Percentiles rank a stretch among this genome's conserved stretches.
Evolutionary conservation across 176 grass and related monocot species (phyloP).

Genomic region (Aegilops umbellulata): DNA sequence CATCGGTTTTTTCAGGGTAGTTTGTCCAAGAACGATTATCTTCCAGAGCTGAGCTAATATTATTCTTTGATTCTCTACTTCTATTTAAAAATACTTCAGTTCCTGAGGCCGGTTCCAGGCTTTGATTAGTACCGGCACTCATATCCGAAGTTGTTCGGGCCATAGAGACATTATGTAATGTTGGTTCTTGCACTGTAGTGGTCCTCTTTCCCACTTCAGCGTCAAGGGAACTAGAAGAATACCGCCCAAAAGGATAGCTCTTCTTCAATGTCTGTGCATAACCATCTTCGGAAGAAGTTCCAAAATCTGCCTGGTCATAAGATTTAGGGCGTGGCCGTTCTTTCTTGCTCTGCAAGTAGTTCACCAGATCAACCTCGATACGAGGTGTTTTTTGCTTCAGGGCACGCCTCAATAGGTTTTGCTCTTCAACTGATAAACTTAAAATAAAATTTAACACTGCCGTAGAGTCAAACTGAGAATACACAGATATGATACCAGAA

Average conservation of each 20-base stretch:
- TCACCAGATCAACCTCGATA: conserved; percentile 99
- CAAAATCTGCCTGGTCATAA: conserved; percentile 92
- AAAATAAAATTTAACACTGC: conserved; percentile 99
- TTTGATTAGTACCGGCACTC: conserved; percentile 45
- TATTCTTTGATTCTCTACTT: conserved; percentile 47
- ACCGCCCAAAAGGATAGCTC: conserved; percentile 67
- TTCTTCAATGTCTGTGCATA: conserved; percentile 71
- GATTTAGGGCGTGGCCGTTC: conserved; percentile 81
- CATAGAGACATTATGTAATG: conserved; percentile 33
- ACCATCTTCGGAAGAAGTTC: conserved; percentile 89
- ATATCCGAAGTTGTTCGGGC: conserved; percentile 50
- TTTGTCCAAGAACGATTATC: conserved; percentile 60
- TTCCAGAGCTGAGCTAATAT: conserved; percentile 39
- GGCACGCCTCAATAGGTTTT: conserved; percentile 89
- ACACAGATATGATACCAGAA: conserved; percentile 92
- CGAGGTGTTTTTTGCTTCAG: conserved; percentile 95
- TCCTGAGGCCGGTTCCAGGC: conserved; percentile 29
- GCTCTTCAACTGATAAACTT: conserved; percentile 89
- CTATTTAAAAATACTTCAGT: conserved; percentile 39
- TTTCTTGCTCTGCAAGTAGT: conserved; percentile 99
- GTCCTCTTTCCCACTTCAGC: conserved; percentile 46
- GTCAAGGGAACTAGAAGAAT: conserved; percentile 80
- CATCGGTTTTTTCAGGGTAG: conserved; percentile 73
- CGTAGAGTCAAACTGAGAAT: conserved; percentile 91
- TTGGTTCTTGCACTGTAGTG: conserved; percentile 56